phyloP scores from a whole-genome alignment of 441 rosid genomes.

The Arabidopsis lyrata region DNA sequence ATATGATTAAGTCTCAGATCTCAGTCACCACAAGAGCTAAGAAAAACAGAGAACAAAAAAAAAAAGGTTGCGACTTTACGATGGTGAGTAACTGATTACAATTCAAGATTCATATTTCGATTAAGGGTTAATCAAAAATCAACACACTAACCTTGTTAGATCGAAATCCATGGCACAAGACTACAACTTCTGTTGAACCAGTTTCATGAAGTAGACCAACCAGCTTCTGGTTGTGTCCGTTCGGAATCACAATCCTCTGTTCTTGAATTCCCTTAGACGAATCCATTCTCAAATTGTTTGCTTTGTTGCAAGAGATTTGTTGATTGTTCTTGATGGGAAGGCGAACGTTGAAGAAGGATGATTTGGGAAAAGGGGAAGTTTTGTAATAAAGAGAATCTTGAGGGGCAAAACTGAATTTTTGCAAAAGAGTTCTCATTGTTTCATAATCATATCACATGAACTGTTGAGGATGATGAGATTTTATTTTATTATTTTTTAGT shows the following conservation, averaged over 20 bases:
- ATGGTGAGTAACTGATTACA: background rate
- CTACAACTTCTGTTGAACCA: slow-evolving; percentile 65
- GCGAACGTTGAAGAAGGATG: slow-evolving; percentile 31
- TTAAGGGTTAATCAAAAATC: background rate
- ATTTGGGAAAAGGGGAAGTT: slow-evolving; percentile 38
- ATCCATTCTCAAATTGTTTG: slow-evolving; percentile 32
- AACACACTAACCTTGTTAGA: slow-evolving; percentile 62
- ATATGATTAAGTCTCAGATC: background rate
- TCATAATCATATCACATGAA: slow-evolving; percentile 6
- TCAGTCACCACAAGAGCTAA: background rate
- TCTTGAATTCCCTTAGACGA: slow-evolving; percentile 46
- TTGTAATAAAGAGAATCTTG: slow-evolving; percentile 41
- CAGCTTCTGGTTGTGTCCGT: slow-evolving; percentile 74
- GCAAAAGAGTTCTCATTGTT: slow-evolving; percentile 26
- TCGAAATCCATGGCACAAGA: slow-evolving; percentile 85
- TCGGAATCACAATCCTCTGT: slow-evolving; percentile 57
- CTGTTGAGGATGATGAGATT: background rate
- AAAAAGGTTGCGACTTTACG: slow-evolving; percentile 3
- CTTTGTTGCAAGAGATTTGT: slow-evolving; percentile 25
- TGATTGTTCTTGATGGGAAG: slow-evolving; percentile 34
- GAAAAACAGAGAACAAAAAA: background rate
- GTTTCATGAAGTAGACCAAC: slow-evolving; percentile 83
- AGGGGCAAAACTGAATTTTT: slow-evolving; percentile 39
- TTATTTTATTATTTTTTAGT: background rate
- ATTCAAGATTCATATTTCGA: slow-evolving; percentile 13